Evolutionary conservation across 129 eudicot species (phyloP), one percentile per base, ranked within the genome.

Genomic region (Flaveria sonorensis): DNA sequence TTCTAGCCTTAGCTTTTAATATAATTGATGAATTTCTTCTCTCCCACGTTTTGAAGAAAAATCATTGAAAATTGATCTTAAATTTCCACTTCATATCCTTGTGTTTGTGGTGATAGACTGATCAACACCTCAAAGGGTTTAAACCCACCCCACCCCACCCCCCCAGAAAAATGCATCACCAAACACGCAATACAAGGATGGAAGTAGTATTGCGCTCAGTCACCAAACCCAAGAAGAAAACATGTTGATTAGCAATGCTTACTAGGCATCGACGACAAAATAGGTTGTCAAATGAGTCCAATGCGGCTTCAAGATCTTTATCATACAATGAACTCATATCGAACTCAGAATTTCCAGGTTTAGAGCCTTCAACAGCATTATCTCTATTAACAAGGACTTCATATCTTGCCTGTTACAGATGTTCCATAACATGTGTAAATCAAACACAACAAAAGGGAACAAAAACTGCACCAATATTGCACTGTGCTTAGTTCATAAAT

Each of bases 221-320:
- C 79, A 55, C 47, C 43, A 28, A 68, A 74, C 6, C 51, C 56
- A 71, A 51, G 70, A 81, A 45, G 11, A 47, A 77, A 30, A 39
- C 23, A 77, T 42, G 21, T n/a, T 42, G 5, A 43, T 67, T 43
- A 72, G 55, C 36, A 50, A 76, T 55, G 73, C 87, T 84, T 88
- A 95, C 99, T 79, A 87, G 87, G 81, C 99, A 95, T 78, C 99
- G 97, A 52, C 99, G 99, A 79, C 99, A 95, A 73, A 92, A 95
- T 51, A 95, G 80, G 75, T 92, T 95, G 86, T 95, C 99, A 81
- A 95, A 95, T 11, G 99, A 95, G 82, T 95, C 99, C 73, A 95
- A 66, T 68, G 99, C 99, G 66, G 96, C 89, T 61, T 92, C 97
- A 66, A 95, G 90, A 85, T 92, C 94, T 81, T 92, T 95, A 73